Conservation (phyloP, 177 flowering plant species). For the Vitis hybrid region DNA sequence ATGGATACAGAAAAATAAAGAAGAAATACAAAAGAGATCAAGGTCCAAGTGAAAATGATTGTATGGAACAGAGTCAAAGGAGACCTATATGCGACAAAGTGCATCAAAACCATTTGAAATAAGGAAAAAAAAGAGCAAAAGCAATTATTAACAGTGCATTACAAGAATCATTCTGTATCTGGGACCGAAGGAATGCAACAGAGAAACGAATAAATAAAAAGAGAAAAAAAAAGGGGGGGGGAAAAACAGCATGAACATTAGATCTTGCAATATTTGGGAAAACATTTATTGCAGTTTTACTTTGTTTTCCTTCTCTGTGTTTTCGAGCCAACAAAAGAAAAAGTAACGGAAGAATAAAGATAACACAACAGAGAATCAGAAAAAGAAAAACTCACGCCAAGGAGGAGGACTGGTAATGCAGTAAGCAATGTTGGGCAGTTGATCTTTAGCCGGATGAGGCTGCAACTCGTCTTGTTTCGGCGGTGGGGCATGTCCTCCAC, state of each 20-base stretch:
- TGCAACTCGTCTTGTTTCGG: constrained; percentile 59
- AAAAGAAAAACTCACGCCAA: constrained; percentile 56
- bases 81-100: neutral
- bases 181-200: neutral
- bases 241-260: too few species aligned
- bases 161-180: too few species aligned
- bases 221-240: neutral
- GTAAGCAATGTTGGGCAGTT: constrained; percentile 61
- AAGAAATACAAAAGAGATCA: neutral
- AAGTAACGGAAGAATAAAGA: neutral
- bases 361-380: neutral
- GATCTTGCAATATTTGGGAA: too few species aligned
- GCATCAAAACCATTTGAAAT: neutral
- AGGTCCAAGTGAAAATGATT: neutral
- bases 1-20: neutral
- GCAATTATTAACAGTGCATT: too few species aligned
- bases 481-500: constrained; percentile 41
- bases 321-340: neutral
- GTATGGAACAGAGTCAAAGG: neutral
- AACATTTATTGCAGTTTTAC: too few species aligned
- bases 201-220: neutral
- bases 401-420: constrained; percentile 83
- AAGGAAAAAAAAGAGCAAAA: neutral
- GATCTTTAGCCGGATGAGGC: constrained; percentile 76
- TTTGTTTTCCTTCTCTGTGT: too few species aligned